Percentiles rank a stretch among this genome's conserved stretches.
phyloP scores from a whole-genome alignment of 2,329 filamentous ascomycete genomes.

The Huntiella moniliformis region DNA sequence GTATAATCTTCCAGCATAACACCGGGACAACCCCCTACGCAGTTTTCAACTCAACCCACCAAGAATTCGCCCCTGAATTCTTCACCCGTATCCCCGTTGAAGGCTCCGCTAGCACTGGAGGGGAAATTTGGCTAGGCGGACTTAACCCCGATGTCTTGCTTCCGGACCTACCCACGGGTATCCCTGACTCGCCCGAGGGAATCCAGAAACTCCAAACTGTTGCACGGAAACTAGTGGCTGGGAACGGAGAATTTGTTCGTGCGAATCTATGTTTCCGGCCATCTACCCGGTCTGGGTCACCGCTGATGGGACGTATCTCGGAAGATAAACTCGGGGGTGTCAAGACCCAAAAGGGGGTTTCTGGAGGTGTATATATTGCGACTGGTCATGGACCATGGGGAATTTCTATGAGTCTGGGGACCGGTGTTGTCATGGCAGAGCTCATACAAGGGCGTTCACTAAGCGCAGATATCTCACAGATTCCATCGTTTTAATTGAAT shows the following conservation, averaged over 20 bases:
- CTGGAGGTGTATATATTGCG: constrained; percentile 50
- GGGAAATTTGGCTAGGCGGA: constrained; percentile 55
- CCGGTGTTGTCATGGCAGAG: constrained; percentile 2
- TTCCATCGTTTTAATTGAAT: not conserved
- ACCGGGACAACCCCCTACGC: constrained; percentile 35
- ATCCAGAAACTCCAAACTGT: not conserved
- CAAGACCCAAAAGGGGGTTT: constrained; percentile 14
- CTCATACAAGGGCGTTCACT: not conserved
- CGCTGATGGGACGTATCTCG: constrained; percentile 40
- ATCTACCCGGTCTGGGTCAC: constrained; percentile 42
- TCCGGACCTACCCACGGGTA: constrained; percentile 23
- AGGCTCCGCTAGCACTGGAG: constrained; percentile 15
- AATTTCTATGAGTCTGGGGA: constrained; percentile 22
- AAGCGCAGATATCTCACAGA: constrained; percentile 2
- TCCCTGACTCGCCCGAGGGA: not conserved
- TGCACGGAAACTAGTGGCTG: not conserved
- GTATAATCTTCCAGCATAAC: constrained; percentile 38
- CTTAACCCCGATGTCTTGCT: constrained; percentile 35
- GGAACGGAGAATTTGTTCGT: constrained; percentile 23
- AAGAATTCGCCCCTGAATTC: constrained; percentile 48
- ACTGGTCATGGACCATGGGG: constrained; percentile 65
- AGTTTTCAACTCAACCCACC: constrained; percentile 42
- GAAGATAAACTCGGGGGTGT: constrained; percentile 20
- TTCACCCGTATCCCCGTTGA: constrained; percentile 40
- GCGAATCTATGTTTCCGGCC: constrained; percentile 57